phyloP scores from a whole-genome alignment of 176 grass and related monocot species.

The Oryza longistaminata region DNA sequence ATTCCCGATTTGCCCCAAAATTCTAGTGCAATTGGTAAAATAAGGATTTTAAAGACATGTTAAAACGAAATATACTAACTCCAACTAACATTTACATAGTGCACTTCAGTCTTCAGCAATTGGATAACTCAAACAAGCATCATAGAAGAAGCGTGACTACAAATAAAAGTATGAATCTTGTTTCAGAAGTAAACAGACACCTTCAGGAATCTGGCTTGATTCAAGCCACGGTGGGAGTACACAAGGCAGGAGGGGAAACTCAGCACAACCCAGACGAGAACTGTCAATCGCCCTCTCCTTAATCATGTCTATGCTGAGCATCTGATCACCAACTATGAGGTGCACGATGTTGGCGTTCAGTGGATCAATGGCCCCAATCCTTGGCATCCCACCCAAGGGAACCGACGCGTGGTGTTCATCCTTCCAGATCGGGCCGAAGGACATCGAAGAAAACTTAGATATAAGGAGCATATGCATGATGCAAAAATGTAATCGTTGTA shows the following conservation, averaged over 20 bases:
- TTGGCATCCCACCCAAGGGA: not conserved
- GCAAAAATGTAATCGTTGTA: too few relatives aligned
- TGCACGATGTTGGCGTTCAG: constrained; percentile 5
- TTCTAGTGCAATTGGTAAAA: not conserved
- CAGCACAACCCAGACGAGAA: not conserved
- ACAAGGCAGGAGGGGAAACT: not conserved
- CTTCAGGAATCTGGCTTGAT: not conserved
- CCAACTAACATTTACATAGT: too few relatives aligned
- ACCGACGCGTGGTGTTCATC: not conserved
- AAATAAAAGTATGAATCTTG: too few relatives aligned
- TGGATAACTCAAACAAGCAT: too few relatives aligned
- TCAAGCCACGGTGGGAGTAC: not conserved
- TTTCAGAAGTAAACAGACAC: too few relatives aligned
- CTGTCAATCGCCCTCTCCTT: not conserved
- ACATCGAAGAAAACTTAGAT: too few relatives aligned
- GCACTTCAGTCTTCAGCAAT: too few relatives aligned
- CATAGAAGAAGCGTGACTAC: too few relatives aligned
- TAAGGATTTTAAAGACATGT: not conserved
- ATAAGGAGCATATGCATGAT: too few relatives aligned
- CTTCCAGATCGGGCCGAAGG: not conserved
- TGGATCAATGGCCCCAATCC: not conserved
- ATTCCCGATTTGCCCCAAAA: not conserved
- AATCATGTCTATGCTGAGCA: not conserved
- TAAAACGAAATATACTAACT: too few relatives aligned
- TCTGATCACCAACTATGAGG: not conserved